Evolutionary conservation across 2,329 filamentous ascomycete species (phyloP).

Genomic region (Annulohypoxylon truncatum): DNA sequence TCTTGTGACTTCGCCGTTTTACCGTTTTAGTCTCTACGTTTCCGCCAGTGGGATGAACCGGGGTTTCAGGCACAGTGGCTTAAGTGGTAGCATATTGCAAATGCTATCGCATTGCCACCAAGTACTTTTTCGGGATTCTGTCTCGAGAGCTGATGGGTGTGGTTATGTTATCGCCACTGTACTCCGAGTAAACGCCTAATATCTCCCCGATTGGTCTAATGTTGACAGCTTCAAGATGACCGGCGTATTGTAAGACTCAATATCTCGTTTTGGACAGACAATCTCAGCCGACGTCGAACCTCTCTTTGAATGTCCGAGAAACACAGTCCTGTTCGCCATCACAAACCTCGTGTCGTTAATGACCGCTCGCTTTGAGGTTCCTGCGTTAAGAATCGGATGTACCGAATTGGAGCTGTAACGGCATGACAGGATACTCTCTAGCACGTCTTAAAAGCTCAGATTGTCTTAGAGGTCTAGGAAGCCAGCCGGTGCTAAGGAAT

Average conservation of each 20-base stretch:
- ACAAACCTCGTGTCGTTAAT: not conserved
- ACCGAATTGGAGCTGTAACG: constrained; percentile 28
- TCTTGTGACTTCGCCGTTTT: constrained; percentile 47
- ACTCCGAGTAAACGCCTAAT: constrained; percentile 54
- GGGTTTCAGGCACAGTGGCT: constrained; percentile 61
- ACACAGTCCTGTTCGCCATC: constrained; percentile 49
- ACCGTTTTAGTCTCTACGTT: constrained; percentile 51
- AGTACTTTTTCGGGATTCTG: constrained; percentile 54
- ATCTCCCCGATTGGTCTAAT: constrained; percentile 59
- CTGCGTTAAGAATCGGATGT: constrained; percentile 51
- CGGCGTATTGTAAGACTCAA: constrained; percentile 62
- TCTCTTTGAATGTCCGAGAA: constrained; percentile 59
- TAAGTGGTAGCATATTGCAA: constrained; percentile 61
- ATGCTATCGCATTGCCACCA: constrained; percentile 52
- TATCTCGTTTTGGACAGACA: constrained; percentile 52
- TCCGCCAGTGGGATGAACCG: constrained; percentile 56
- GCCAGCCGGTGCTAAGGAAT: constrained; percentile 55
- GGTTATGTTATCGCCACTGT: constrained; percentile 52
- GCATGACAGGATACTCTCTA: constrained; percentile 21
- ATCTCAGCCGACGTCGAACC: constrained; percentile 53
- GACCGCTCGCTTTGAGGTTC: constrained; percentile 5
- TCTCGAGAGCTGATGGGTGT: constrained; percentile 56
- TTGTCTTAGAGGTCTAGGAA: constrained; percentile 57
- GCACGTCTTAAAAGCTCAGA: constrained; percentile 52
- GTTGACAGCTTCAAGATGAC: constrained; percentile 56